Evolutionary conservation across 352 stramenopile genomes (phyloP).

Genomic region (Phytophthora quininea): DNA sequence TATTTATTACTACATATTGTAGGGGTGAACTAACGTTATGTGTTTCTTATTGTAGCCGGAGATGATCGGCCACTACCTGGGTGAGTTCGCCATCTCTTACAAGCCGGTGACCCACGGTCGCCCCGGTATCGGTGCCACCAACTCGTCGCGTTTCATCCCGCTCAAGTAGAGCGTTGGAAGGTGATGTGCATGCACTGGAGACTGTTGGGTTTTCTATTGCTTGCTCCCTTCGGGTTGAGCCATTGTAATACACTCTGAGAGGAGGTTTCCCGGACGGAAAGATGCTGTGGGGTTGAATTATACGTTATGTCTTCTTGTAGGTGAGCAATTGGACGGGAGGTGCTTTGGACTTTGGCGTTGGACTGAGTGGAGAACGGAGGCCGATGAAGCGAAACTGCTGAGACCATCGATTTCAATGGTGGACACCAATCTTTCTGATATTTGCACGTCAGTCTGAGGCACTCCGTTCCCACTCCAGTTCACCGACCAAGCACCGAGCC

Average conservation of each 20-base stretch:
- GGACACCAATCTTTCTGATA: conserved; percentile 67
- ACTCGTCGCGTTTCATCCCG: conserved; percentile 99
- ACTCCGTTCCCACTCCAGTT: conserved; percentile 16
- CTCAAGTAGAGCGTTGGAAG: conserved; percentile 92
- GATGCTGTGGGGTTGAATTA: conserved; percentile 15
- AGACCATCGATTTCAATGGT: conserved; percentile 60
- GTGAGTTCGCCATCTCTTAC: conserved; percentile 99
- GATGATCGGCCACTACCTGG: conserved; percentile 99
- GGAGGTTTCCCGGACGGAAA: conserved; percentile 22
- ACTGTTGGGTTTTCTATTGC: conserved; percentile 27
- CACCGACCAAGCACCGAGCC: not conserved
- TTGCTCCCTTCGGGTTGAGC: conserved; percentile 62
- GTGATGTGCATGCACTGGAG: conserved; percentile 18
- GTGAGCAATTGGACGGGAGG: no score
- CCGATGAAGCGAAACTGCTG: conserved; percentile 66
- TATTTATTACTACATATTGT: not conserved
- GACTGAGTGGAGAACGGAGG: conserved; percentile 18
- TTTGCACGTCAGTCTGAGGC: conserved; percentile 93
- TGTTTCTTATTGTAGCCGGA: conserved; percentile 81
- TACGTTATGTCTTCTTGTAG: not conserved
- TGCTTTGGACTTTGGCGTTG: not conserved
- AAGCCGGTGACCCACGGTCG: conserved; percentile 98
- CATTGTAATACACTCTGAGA: conserved; percentile 87
- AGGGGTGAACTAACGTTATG: not conserved
- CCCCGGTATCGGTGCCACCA: conserved; percentile 98